Conservation (phyloP, 2,329 filamentous ascomycete species). For the Pyrenophora teres region DNA sequence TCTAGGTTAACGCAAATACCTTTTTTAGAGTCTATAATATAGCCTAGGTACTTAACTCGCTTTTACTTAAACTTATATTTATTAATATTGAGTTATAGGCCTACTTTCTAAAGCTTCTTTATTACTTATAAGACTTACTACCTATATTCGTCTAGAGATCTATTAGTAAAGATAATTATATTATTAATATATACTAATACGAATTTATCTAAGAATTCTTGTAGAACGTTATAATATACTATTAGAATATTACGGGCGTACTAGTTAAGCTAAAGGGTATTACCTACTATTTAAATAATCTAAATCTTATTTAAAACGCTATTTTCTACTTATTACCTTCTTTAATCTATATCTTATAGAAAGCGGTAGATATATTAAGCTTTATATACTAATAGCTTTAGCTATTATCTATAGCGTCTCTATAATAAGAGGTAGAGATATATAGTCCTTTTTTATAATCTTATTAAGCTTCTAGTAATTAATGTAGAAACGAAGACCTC, state of each 20-base stretch:
- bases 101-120: not conserved
- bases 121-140: slow-evolving; percentile 3
- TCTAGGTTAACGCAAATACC: slow-evolving; percentile 1
- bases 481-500: slow-evolving; percentile 37
- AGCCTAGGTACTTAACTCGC: slow-evolving; percentile 8
- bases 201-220: slow-evolving; percentile 25
- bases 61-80: slow-evolving; percentile 12
- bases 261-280: slow-evolving; percentile 24
- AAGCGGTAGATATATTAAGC: not conserved
- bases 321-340: slow-evolving; percentile 35
- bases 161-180: slow-evolving; percentile 26
- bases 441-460: slow-evolving; percentile 43
- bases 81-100: slow-evolving; percentile 2
- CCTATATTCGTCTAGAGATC: not conserved
- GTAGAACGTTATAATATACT: slow-evolving; percentile 26
- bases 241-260: slow-evolving; percentile 17
- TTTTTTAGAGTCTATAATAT: not conserved
- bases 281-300: slow-evolving; percentile 44
- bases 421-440: slow-evolving; percentile 38
- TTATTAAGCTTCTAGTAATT: slow-evolving; percentile 46
- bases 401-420: slow-evolving; percentile 35
- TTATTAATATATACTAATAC: slow-evolving; percentile 28
- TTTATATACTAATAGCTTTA: slow-evolving; percentile 24
- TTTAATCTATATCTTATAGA: slow-evolving; percentile 6
- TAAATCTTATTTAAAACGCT: slow-evolving; percentile 40